Percentiles rank a stretch among this genome's conserved stretches.
These are phyloP conservation scores for Naganishia kalamii DNA, from an alignment of 768 basidiomycete genomes.

Conservation along the genomic window DNA sequence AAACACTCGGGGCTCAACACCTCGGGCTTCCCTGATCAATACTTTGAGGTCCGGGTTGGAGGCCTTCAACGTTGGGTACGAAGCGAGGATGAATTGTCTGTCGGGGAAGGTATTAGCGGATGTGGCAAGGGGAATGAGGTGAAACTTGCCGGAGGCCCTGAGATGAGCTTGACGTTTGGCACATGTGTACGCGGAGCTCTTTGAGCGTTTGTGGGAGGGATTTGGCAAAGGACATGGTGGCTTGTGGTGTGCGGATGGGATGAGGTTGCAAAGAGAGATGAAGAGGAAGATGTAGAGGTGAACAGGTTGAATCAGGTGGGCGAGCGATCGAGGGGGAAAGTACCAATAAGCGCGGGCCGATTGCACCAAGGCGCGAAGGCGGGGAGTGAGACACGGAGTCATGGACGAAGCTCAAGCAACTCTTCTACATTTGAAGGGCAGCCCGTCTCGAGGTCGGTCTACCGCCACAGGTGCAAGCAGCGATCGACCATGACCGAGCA, in stretches of 20 bases:
- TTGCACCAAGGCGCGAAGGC: background rate
- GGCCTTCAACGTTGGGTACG: constrained; percentile 43
- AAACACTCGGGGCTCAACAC: constrained; percentile 41
- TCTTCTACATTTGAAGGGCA: too few relatives aligned
- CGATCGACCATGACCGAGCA: too few relatives aligned
- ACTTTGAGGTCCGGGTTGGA: constrained; percentile 46
- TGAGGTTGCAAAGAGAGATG: background rate
- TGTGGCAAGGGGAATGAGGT: background rate
- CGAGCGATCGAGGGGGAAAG: constrained; percentile 10
- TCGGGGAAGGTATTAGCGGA: background rate
- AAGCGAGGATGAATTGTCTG: constrained; percentile 43
- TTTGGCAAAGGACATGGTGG: constrained; percentile 43
- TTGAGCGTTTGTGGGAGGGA: constrained; percentile 44
- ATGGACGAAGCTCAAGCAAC: too few relatives aligned
- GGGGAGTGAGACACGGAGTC: too few relatives aligned
- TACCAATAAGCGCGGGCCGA: constrained; percentile 18
- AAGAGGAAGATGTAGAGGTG: background rate
- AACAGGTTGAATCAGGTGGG: too few relatives aligned
- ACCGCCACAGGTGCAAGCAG: too few relatives aligned
- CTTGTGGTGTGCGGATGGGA: background rate
- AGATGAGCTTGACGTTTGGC: constrained; percentile 39
- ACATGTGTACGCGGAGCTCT: constrained; percentile 46
- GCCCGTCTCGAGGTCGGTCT: too few relatives aligned
- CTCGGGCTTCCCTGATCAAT: constrained; percentile 44
- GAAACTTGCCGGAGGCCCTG: constrained; percentile 43